A percentile compares a stretch with the other conserved stretches of the same genome.
Evolutionary conservation across 495 filamentous ascomycete species (phyloP).

Genomic region (Aspergillus coremiiformis): DNA sequence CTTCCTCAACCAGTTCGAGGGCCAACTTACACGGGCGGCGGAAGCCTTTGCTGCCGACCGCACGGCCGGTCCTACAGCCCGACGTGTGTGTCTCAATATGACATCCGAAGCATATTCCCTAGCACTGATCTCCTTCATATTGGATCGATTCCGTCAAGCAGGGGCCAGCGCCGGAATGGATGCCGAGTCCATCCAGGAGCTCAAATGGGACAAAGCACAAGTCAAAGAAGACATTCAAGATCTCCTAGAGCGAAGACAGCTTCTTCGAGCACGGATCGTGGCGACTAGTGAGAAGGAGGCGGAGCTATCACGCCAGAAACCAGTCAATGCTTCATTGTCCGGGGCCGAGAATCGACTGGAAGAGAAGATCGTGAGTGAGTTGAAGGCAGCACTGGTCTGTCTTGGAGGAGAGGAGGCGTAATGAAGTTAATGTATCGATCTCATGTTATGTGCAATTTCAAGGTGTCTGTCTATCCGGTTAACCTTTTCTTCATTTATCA

Average conservation of each 20-base stretch:
- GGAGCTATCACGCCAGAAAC: slow-evolving; percentile 51
- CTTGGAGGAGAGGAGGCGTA: slow-evolving; percentile 33
- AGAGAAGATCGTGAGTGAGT: slow-evolving; percentile 61
- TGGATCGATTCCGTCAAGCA: slow-evolving; percentile 52
- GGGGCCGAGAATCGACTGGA: slow-evolving; percentile 56
- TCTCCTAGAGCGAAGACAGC: slow-evolving; percentile 54
- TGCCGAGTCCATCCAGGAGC: slow-evolving; percentile 51
- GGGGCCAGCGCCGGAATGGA: slow-evolving; percentile 52
- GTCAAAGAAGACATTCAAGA: slow-evolving; percentile 74
- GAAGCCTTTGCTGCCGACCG: slow-evolving; percentile 52
- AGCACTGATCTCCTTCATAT: slow-evolving; percentile 60
- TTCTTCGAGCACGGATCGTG: slow-evolving; percentile 60
- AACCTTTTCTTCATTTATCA: no score
- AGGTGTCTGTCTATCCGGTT: no score
- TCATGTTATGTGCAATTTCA: background rate
- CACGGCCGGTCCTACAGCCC: slow-evolving; percentile 23
- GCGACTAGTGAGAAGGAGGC: slow-evolving; percentile 64
- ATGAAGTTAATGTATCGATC: slow-evolving; percentile 19
- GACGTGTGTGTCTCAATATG: slow-evolving; percentile 59
- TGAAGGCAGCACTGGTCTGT: slow-evolving; percentile 42
- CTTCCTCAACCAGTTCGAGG: slow-evolving; percentile 79
- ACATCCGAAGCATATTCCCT: slow-evolving; percentile 71
- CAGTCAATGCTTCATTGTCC: slow-evolving; percentile 23
- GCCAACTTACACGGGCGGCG: slow-evolving; percentile 56
- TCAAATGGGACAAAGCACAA: slow-evolving; percentile 62